A percentile compares a stretch with the other conserved stretches of the same genome.
phyloP scores from a whole-genome alignment of 805 yeast genomes.

The Ogataea pilisensis region DNA sequence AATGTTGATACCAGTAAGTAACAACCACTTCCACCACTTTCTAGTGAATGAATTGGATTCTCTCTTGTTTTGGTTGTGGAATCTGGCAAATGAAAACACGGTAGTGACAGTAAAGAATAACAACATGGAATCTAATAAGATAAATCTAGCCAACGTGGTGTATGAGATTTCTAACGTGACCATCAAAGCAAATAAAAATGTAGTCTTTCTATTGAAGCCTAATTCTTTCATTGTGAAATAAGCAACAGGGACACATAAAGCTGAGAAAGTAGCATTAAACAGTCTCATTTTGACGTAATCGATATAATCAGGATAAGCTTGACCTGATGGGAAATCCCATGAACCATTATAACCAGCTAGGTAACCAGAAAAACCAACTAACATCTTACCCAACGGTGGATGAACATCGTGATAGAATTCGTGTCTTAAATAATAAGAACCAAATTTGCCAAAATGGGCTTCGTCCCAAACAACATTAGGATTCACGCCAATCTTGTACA shows the following conservation, averaged over 20 bases:
- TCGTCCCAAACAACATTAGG: constrained; percentile 91
- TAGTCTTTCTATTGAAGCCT: constrained; percentile 65
- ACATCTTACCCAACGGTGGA: constrained; percentile 94
- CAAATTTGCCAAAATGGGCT: constrained; percentile 93
- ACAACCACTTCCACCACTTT: constrained; percentile 93
- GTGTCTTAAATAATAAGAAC: constrained; percentile 81
- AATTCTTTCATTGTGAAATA: constrained; percentile 75
- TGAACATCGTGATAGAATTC: constrained; percentile 95
- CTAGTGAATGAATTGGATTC: constrained; percentile 50
- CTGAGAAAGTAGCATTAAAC: constrained; percentile 81
- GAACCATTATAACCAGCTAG: constrained; percentile 86
- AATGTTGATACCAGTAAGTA: constrained; percentile 76
- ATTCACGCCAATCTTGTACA: constrained; percentile 69
- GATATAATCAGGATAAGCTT: constrained; percentile 66
- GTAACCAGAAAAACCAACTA: constrained; percentile 84
- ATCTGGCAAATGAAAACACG: constrained; percentile 64
- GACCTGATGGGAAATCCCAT: constrained; percentile 85
- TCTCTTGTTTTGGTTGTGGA: constrained; percentile 55
- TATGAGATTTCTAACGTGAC: constrained; percentile 79
- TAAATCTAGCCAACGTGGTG: constrained; percentile 82
- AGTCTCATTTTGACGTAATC: constrained; percentile 84
- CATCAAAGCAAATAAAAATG: constrained; percentile 79
- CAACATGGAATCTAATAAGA: constrained; percentile 86
- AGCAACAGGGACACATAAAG: constrained; percentile 81
- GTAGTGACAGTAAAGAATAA: constrained; percentile 86